Percentiles rank a stretch among this genome's conserved stretches.
phyloP scores from a whole-genome alignment of 2,329 filamentous ascomycete species.

The Ophiostoma quercus region DNA sequence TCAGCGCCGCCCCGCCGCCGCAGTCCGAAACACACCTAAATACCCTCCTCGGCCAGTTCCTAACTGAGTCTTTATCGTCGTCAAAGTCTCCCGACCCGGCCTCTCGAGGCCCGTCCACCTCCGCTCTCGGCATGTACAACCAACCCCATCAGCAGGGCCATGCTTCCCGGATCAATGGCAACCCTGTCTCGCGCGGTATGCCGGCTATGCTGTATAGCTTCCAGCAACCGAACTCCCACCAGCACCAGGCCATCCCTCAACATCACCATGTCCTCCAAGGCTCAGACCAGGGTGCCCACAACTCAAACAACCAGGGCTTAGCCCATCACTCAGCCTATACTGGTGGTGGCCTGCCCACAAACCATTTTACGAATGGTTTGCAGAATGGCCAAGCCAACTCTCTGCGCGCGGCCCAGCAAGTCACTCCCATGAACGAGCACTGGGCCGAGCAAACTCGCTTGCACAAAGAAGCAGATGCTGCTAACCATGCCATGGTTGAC shows the following conservation, averaged over 20 bases:
- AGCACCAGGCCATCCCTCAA: constrained; percentile 61
- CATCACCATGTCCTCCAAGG: constrained; percentile 57
- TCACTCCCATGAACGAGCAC: constrained; percentile 54
- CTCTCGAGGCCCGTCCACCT: constrained; percentile 33
- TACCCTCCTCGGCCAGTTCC: constrained; percentile 35
- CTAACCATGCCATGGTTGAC: constrained; percentile 64
- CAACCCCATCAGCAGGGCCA: constrained; percentile 68
- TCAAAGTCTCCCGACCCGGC: constrained; percentile 30
- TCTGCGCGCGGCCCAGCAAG: constrained; percentile 32
- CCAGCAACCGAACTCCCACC: constrained; percentile 55
- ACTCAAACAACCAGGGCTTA: constrained; percentile 51
- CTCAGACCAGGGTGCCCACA: constrained; percentile 49
- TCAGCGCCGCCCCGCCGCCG: constrained; percentile 34
- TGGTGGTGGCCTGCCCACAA: constrained; percentile 59
- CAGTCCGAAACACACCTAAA: constrained; percentile 33
- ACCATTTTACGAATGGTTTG: constrained; percentile 51
- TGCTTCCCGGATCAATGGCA: constrained; percentile 70
- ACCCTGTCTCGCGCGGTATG: constrained; percentile 54
- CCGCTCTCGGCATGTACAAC: constrained; percentile 60
- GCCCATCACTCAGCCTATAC: constrained; percentile 58
- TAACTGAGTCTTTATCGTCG: constrained; percentile 31
- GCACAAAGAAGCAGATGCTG: constrained; percentile 70
- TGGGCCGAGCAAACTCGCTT: constrained; percentile 85
- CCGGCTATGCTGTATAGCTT: constrained; percentile 63
- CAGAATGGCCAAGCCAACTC: constrained; percentile 47